These are phyloP conservation scores for Aspergillus diversus DNA, from an alignment of 495 filamentous ascomycete genomes.

Conservation along the genomic window DNA sequence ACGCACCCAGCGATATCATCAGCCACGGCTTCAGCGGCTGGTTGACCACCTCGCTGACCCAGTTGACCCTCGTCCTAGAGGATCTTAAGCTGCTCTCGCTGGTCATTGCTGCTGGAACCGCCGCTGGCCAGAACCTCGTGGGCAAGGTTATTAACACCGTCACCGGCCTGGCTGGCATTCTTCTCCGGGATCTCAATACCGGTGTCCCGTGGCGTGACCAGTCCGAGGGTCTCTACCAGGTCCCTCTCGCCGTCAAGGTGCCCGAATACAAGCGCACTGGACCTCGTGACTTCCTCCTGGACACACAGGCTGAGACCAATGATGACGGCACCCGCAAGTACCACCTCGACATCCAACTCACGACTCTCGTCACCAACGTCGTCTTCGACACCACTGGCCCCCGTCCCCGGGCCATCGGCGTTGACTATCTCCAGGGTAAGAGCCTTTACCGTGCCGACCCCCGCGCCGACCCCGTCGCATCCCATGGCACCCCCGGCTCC, in stretches of 20 bases:
- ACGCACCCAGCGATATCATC: constrained; percentile 41
- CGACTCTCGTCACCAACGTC: constrained; percentile 65
- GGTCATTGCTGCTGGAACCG: constrained; percentile 52
- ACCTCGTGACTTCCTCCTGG: constrained; percentile 55
- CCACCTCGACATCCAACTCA: constrained; percentile 59
- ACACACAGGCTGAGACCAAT: constrained; percentile 27
- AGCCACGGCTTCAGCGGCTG: constrained; percentile 64
- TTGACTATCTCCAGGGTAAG: constrained; percentile 64
- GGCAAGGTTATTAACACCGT: constrained; percentile 45
- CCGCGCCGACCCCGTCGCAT: constrained; percentile 17
- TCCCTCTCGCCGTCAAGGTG: constrained; percentile 51
- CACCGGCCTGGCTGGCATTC: constrained; percentile 43
- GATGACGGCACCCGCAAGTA: constrained; percentile 45
- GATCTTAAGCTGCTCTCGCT: constrained; percentile 56
- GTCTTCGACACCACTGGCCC: constrained; percentile 49
- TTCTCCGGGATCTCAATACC: constrained; percentile 57
- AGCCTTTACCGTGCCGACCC: constrained; percentile 64
- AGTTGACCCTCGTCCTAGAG: constrained; percentile 48
- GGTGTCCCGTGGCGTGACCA: constrained; percentile 38
- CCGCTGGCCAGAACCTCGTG: constrained; percentile 38
- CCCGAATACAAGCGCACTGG: constrained; percentile 51
- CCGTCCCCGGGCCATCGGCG: constrained; percentile 59
- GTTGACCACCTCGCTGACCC: constrained; percentile 55
- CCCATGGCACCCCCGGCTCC: constrained; percentile 43
- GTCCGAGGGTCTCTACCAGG: constrained; percentile 49